These are phyloP conservation scores for Fusarium brachygibbosum DNA, from an alignment of 2,329 filamentous ascomycete species.

Conservation along the genomic window DNA sequence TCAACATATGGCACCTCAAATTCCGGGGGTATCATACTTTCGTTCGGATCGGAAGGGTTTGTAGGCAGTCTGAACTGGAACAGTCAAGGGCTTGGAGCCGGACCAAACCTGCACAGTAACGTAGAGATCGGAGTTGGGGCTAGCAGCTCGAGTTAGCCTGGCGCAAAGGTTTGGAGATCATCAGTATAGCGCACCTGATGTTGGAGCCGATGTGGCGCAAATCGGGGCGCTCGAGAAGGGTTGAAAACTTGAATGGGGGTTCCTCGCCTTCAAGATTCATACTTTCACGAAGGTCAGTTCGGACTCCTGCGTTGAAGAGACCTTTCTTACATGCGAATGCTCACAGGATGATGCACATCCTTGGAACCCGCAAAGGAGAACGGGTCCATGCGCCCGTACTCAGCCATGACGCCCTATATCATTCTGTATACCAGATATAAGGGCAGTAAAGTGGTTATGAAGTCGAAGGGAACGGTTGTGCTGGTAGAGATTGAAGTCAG, in stretches of 20 bases:
- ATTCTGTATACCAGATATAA: slow-evolving; percentile 30
- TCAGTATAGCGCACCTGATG: slow-evolving; percentile 67
- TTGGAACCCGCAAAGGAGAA: slow-evolving; percentile 96
- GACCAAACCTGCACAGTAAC: slow-evolving; percentile 95
- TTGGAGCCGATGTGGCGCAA: slow-evolving; percentile 91
- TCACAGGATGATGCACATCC: slow-evolving; percentile 80
- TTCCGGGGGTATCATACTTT: slow-evolving; percentile 59
- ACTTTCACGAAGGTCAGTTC: slow-evolving; percentile 51
- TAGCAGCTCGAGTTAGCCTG: slow-evolving; percentile 55
- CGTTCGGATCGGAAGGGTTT: slow-evolving; percentile 85
- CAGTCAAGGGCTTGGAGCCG: slow-evolving; percentile 93
- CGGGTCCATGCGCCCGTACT: slow-evolving; percentile 80
- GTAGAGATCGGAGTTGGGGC: slow-evolving; percentile 88
- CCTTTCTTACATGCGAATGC: slow-evolving; percentile 69
- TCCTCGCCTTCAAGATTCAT: slow-evolving; percentile 64
- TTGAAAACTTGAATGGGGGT: slow-evolving; percentile 67
- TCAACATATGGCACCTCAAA: slow-evolving; percentile 20
- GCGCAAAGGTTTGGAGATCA: neutral
- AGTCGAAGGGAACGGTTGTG: neutral
- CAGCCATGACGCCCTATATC: slow-evolving; percentile 54
- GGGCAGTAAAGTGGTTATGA: neutral
- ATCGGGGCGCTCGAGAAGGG: slow-evolving; percentile 81
- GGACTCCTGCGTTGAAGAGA: neutral
- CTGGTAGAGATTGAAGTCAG: neutral
- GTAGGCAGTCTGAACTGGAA: slow-evolving; percentile 92